phyloP scores from a whole-genome alignment of 257 asterid genomes.

The Datura wrightii region DNA sequence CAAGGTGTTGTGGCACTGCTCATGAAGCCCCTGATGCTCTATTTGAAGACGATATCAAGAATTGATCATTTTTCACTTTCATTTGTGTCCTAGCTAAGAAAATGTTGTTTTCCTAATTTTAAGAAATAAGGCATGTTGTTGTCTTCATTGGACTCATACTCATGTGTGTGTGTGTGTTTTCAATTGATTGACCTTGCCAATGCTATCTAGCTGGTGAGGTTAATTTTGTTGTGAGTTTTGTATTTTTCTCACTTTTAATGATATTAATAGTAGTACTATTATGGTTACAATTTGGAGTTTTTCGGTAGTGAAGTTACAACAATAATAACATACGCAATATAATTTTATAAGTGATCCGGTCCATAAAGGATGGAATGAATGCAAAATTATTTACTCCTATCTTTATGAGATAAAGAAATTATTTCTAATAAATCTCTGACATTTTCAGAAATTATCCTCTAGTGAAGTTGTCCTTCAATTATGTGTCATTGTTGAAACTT shows the following conservation, averaged over 20 bases:
- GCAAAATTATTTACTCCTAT: no score
- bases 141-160: not conserved
- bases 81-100: not conserved
- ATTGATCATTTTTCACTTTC: not conserved
- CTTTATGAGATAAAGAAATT: no score
- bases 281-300: not conserved
- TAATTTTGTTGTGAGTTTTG: not conserved
- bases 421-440: no score
- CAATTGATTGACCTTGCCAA: not conserved
- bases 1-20: not conserved
- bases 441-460: no score
- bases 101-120: not conserved
- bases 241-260: not conserved
- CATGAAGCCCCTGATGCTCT: slow-evolving; percentile 14
- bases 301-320: not conserved
- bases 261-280: not conserved
- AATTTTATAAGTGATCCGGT: no score
- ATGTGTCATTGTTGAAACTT: not conserved
- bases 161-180: not conserved
- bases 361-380: no score
- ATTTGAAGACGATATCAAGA: slow-evolving; percentile 23
- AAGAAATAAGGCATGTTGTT: slow-evolving; percentile 13
- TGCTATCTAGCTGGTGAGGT: not conserved
- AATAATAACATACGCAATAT: no score
- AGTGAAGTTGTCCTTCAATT: not conserved